These are phyloP conservation scores for Mortierella sp. DNA, from an alignment of 371 early-diverging fungal genomes.

Conservation along the genomic window DNA sequence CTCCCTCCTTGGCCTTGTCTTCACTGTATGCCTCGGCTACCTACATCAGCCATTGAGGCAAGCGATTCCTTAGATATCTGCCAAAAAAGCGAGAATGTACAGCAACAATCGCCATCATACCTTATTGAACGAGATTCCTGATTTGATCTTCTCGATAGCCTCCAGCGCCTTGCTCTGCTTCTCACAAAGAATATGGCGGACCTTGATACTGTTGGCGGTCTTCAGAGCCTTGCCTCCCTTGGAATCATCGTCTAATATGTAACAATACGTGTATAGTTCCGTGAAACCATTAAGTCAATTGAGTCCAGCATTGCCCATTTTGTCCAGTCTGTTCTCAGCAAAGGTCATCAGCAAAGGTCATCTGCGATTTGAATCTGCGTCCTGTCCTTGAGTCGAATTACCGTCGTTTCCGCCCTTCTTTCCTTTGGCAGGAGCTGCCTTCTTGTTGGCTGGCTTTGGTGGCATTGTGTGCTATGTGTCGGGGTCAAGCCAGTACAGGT, in stretches of 20 bases:
- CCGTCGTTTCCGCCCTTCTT: constrained; percentile 42
- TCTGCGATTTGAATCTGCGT: no score
- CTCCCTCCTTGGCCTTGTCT: constrained; percentile 87
- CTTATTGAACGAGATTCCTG: constrained; percentile 59
- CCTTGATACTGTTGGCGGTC: constrained; percentile 79
- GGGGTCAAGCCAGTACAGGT: no score
- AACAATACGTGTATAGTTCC: background rate
- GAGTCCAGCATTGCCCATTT: background rate
- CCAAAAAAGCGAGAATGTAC: no score
- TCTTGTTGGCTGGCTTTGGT: constrained; percentile 41
- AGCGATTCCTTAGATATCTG: no score
- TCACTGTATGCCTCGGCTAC: constrained; percentile 90
- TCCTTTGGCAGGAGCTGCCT: constrained; percentile 32
- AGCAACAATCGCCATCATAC: constrained; percentile 14
- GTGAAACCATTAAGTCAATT: no score
- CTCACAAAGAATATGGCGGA: constrained; percentile 89
- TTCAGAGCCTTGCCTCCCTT: constrained; percentile 75
- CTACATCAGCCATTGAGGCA: no score
- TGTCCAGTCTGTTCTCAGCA: no score
- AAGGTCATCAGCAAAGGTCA: no score
- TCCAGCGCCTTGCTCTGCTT: constrained; percentile 74
- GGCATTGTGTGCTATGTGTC: constrained; percentile 23
- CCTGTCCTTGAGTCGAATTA: no score
- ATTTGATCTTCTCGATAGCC: constrained; percentile 54
- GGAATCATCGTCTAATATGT: constrained; percentile 53